Percentiles rank a stretch among this genome's conserved stretches.
phyloP scores from a whole-genome alignment of 2,329 filamentous ascomycete genomes.

The Exophiala viscosa region DNA sequence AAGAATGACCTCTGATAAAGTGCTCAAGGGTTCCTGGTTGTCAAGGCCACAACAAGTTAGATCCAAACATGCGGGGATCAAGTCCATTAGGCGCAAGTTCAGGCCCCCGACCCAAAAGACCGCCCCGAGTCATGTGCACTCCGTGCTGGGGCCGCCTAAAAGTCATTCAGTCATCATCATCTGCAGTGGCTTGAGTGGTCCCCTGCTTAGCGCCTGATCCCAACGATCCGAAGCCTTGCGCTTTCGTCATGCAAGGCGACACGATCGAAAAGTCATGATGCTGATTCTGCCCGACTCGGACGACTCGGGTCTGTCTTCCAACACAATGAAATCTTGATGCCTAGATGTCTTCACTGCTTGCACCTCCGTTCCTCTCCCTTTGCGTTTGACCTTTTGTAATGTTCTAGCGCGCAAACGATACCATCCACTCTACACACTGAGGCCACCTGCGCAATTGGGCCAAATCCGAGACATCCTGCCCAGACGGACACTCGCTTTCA shows the following conservation, averaged over 20 bases:
- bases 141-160: conserved; percentile 8
- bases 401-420: too few relatives aligned
- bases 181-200: conserved; percentile 6
- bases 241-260: conserved; percentile 1
- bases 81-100: neutral
- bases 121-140: neutral
- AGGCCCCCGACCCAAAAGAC: neutral
- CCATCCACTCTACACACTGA: neutral
- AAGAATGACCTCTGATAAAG: neutral
- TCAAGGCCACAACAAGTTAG: conserved; percentile 16
- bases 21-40: conserved; percentile 1
- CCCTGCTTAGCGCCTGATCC: neutral
- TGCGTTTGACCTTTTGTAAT: too few relatives aligned
- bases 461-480: too few relatives aligned
- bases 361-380: too few relatives aligned
- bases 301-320: too few relatives aligned
- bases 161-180: too few relatives aligned
- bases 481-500: conserved; percentile 4
- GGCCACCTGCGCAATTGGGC: too few relatives aligned
- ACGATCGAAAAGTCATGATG: too few relatives aligned
- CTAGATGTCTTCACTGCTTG: too few relatives aligned
- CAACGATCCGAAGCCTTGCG: neutral
- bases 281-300: too few relatives aligned
- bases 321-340: too few relatives aligned
- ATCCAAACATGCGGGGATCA: conserved; percentile 19